These are phyloP conservation scores for Psilocybe sp. DNA, from an alignment of 768 basidiomycete species.

Conservation along the genomic window DNA sequence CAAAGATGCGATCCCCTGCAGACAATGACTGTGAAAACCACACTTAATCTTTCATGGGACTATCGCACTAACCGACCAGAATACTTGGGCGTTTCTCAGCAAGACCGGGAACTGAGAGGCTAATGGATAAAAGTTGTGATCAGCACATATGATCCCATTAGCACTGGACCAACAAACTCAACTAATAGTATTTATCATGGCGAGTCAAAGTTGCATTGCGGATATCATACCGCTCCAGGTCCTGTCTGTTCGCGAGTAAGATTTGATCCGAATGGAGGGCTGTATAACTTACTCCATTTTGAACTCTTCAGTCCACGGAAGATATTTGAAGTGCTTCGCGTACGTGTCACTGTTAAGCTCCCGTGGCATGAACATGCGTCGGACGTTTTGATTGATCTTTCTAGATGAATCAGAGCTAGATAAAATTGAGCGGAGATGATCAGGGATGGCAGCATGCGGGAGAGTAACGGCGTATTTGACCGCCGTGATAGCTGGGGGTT, in stretches of 20 bases:
- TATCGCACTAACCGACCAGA: conserved; percentile 41
- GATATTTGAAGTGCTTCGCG: conserved; percentile 41
- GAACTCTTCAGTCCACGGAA: conserved; percentile 56
- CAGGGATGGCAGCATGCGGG: conserved; percentile 38
- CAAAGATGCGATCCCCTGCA: conserved; percentile 52
- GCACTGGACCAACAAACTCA: conserved; percentile 16
- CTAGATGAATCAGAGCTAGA: conserved; percentile 22
- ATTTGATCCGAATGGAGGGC: no score
- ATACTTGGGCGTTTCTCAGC: conserved; percentile 59
- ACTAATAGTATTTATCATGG: conserved; percentile 35
- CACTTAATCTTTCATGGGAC: not conserved
- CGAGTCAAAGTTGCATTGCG: conserved; percentile 25
- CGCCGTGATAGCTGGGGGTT: conserved; percentile 36
- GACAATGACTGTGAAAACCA: not conserved
- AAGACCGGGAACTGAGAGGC: conserved; percentile 44
- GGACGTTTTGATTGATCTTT: conserved; percentile 29
- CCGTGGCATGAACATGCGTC: conserved; percentile 36
- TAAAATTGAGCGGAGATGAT: conserved; percentile 26
- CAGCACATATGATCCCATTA: no score
- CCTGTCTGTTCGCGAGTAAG: conserved; percentile 29
- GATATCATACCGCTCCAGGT: conserved; percentile 38
- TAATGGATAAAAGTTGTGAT: conserved; percentile 9
- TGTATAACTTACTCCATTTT: conserved; percentile 38
- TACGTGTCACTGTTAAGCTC: conserved; percentile 37
- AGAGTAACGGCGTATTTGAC: conserved; percentile 41